Percentiles rank a stretch among this genome's conserved stretches.
These are phyloP conservation scores for Escallonia herrerae DNA, from an alignment of 129 eudicot genomes.

Conservation along the genomic window DNA sequence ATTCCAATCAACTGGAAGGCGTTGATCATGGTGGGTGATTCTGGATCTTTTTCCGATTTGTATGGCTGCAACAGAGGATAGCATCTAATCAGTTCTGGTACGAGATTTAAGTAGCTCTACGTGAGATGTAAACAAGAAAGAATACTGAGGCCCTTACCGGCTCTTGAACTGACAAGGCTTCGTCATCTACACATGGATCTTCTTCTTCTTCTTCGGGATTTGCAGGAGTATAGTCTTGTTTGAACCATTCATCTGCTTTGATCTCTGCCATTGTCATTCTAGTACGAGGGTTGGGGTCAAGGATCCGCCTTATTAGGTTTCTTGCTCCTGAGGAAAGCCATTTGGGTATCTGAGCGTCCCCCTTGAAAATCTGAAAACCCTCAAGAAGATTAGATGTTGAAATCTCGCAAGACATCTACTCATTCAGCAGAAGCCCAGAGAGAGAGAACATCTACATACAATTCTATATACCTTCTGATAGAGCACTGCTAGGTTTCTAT, in stretches of 20 bases:
- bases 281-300: conserved; percentile 77
- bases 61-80: conserved; percentile 34
- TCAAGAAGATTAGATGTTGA: neutral
- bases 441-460: neutral
- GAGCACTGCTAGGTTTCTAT: conserved; percentile 90
- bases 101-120: neutral
- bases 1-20: conserved; percentile 96
- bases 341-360: conserved; percentile 78
- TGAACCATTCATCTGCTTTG: conserved; percentile 75
- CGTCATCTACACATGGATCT: conserved; percentile 44
- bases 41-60: conserved; percentile 51
- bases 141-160: conserved; percentile 22
- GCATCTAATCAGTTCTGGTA: neutral
- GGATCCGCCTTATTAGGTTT: conserved; percentile 68
- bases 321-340: conserved; percentile 84
- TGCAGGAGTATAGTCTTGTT: conserved; percentile 60
- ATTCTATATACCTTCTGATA: conserved; percentile 66
- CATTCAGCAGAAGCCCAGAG: no score
- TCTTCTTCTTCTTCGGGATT: conserved; percentile 63
- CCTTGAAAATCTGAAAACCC: conserved; percentile 68
- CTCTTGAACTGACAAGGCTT: conserved; percentile 51
- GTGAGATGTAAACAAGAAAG: neutral
- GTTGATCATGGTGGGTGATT: conserved; percentile 57
- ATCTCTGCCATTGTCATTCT: conserved; percentile 65
- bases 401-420: neutral